Base-by-base conservation (phyloP, 2,329 filamentous ascomycete genomes). In the Pyrenochaeta sp. region DNA sequence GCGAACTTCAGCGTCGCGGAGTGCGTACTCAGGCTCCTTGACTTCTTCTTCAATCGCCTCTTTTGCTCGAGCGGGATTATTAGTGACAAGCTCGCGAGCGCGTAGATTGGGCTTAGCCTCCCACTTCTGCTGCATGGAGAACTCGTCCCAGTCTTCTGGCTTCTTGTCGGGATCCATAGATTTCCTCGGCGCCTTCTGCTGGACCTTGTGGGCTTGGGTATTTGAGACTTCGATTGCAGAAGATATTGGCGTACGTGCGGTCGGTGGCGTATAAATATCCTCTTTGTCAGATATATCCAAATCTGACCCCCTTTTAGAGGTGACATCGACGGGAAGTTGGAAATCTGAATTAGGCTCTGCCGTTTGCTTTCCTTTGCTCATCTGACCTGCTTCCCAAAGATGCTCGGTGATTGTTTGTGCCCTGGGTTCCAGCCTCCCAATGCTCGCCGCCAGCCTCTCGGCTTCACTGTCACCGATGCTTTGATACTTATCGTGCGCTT, bases 1-100 rank as follows among this genome's bases (percentile, higher is more conserved):
- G 4, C 72, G 63, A 13, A 74, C 62, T 28, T 76, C 74, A 4
- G 57, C 45, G 30, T 75, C 71, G 36, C 59, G 59, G 27, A 65
- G 43, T 1, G 65, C 56, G 52, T 76, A 75, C 2, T 59, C 52
- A 0, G 73, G 72, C 37, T 74, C 68, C 2, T 24, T 24, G 6
- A 49, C 10, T 19, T 52, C 25, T 2, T 25, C 7, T n/a, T 13
- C 32, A 25, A 60, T 52, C 0, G 9, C 24, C 0, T 2, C 6
- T 1, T 22, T 47, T 22, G 9, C 57, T 30, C 5, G 9, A 10
- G 2, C 6, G 7, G 13, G 45, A 36, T 44, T n/a, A 3, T 43
- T 22, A 22, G 7, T 13, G 3, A 24, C 2, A 0, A 59, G 34
- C 10, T 53, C 40, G 9, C 50, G 36, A 22, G 58, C 58, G 19